A percentile compares a stretch with the other conserved stretches of the same genome.
Conservation (phyloP, 345 rosid species). For the Firmiana major region DNA sequence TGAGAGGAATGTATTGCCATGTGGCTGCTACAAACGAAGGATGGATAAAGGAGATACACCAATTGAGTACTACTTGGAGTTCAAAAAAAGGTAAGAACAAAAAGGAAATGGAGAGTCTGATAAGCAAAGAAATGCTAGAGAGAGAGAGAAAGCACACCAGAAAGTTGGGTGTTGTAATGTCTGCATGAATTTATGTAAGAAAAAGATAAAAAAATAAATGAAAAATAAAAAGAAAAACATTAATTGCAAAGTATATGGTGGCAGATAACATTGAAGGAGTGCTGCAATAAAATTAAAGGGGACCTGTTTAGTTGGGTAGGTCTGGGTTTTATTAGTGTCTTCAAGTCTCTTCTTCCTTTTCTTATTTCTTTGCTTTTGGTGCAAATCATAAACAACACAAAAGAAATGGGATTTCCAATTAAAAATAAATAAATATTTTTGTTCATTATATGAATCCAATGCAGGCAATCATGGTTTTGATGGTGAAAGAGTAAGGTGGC, state of each 20-base stretch:
- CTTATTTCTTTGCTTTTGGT: constrained; percentile 24
- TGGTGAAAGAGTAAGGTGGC: constrained; percentile 35
- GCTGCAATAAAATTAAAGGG: constrained; percentile 63
- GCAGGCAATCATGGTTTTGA: constrained; percentile 45
- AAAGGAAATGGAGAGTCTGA: constrained; percentile 31
- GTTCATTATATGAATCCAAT: constrained; percentile 29
- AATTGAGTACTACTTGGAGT: constrained; percentile 49
- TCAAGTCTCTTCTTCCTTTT: constrained; percentile 25
- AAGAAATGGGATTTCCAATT: not conserved
- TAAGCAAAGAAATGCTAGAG: constrained; percentile 47
- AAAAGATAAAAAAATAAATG: not conserved
- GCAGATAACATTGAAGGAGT: constrained; percentile 85
- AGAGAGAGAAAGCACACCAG: not conserved
- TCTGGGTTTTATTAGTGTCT: constrained; percentile 60
- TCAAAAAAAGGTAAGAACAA: constrained; percentile 28
- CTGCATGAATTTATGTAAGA: not conserved
- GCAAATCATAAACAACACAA: constrained; percentile 15
- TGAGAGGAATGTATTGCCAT: constrained; percentile 11
- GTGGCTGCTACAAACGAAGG: constrained; percentile 21
- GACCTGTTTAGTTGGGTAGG: constrained; percentile 69
- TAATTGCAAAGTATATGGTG: constrained; percentile 50
- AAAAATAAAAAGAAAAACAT: constrained; percentile 15
- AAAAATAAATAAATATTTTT: not conserved
- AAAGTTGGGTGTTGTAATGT: not conserved
- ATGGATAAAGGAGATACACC: not conserved